Percentiles rank a stretch among this genome's conserved stretches.
phyloP scores from a whole-genome alignment of 2,329 filamentous ascomycete genomes.

The Curvularia spicifera region DNA sequence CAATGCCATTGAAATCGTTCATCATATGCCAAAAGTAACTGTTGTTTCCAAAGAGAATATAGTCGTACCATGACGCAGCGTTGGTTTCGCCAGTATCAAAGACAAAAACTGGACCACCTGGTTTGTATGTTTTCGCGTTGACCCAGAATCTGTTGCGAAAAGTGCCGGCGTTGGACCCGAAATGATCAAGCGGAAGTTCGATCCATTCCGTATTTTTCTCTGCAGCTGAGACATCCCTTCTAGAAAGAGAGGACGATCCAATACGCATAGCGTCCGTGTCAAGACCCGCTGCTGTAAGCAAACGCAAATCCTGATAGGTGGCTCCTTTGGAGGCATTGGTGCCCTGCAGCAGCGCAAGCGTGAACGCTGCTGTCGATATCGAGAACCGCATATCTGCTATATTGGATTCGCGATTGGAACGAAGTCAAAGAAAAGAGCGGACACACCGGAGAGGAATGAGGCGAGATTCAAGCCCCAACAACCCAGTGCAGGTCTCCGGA shows the following conservation, averaged over 20 bases:
- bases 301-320: background rate
- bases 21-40: slow-evolving; percentile 48
- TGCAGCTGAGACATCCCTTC: background rate
- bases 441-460: background rate
- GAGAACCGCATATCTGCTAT: background rate
- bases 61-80: slow-evolving; percentile 35
- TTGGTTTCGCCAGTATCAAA: slow-evolving; percentile 48
- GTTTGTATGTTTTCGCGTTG: slow-evolving; percentile 39
- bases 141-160: slow-evolving; percentile 51
- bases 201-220: slow-evolving; percentile 43
- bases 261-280: background rate
- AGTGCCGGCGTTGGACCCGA: slow-evolving; percentile 23
- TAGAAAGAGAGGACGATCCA: background rate
- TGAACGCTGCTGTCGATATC: background rate
- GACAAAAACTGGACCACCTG: slow-evolving; percentile 49
- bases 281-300: background rate
- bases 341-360: slow-evolving; percentile 19
- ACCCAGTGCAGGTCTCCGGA: background rate
- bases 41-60: slow-evolving; percentile 37
- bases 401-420: background rate
- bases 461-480: background rate
- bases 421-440: background rate
- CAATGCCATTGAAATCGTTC: slow-evolving; percentile 46
- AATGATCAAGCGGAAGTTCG: slow-evolving; percentile 47
- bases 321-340: slow-evolving; percentile 17